Base-by-base conservation (phyloP, 495 filamentous ascomycete genomes). In the Aspergillus wentii region DNA sequence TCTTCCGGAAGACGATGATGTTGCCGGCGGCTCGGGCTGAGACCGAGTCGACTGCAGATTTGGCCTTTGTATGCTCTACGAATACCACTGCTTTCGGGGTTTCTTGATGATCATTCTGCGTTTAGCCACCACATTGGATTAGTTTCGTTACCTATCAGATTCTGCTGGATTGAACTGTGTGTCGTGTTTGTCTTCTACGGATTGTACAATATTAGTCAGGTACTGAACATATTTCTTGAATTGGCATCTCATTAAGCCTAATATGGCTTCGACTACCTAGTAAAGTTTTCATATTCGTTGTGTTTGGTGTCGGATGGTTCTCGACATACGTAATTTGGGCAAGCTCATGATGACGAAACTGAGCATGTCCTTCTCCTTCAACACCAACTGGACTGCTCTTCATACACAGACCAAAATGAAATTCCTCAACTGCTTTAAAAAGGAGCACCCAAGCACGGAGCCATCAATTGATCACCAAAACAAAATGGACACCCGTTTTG, bases 1-100 rank as follows among this genome's bases (percentile, higher is more conserved):
- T 48, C 56, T 94, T 48, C 86, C 87, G 3, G 83, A 86, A 10
- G 88, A 92, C 49, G 81, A 75, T 27, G 64, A 63, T 20, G 41
- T 51, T 17, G 49, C 56, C 10, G 40, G 62, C 17, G 31, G 54
- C 15, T 59, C 57, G 27, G 47, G 41, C 42, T 63, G 38, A 48
- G 27, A 21, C 20, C 17, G 10, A 23, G 8, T 21, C 27, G 6
- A 11, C 14, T 33, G n/a, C n/a, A n/a, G n/a, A n/a, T 23, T 29
- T 28, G 14, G 5, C 10, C 17, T 5, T 41, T 33, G n/a, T n/a
- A n/a, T n/a, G n/a, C n/a, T n/a, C n/a, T n/a, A n/a, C n/a, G n/a
- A n/a, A n/a, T n/a, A n/a, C n/a, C n/a, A n/a, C n/a, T n/a, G n/a
- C n/a, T n/a, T n/a, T n/a, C n/a, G n/a, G n/a, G n/a, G n/a, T n/a